phyloP scores from a whole-genome alignment of 352 stramenopile species.

The Pythium sp. region DNA sequence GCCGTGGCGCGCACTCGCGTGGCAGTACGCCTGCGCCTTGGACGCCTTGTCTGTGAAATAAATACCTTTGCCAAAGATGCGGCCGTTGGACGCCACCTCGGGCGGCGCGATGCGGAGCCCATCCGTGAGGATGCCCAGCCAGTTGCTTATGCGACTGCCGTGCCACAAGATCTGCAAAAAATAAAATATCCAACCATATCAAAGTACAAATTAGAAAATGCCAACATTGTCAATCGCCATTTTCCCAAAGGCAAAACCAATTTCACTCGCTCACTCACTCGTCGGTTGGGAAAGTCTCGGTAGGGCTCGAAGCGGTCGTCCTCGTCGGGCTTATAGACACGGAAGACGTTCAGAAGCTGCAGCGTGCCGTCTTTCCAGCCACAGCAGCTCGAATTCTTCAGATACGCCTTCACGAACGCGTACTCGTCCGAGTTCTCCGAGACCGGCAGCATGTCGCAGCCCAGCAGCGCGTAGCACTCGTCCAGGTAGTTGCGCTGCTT shows the following conservation, averaged over 20 bases:
- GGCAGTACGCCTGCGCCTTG: conserved; percentile 68
- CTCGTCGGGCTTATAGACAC: conserved; percentile 51
- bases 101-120: conserved; percentile 78
- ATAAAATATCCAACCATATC: background rate
- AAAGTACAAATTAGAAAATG: background rate
- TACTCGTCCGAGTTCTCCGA: conserved; percentile 42
- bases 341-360: conserved; percentile 59
- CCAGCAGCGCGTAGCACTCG: conserved; percentile 52
- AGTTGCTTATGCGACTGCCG: conserved; percentile 82
- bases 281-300: conserved; percentile 44
- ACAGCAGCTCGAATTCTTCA: conserved; percentile 72
- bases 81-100: conserved; percentile 70
- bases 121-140: conserved; percentile 76
- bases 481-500: conserved; percentile 57
- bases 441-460: conserved; percentile 48
- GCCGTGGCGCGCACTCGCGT: conserved; percentile 33
- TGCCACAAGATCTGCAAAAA: conserved; percentile 81
- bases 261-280: conserved; percentile 23
- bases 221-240: background rate
- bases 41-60: conserved; percentile 89
- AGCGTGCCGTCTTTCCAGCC: conserved; percentile 48
- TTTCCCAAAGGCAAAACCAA: background rate
- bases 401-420: conserved; percentile 60
- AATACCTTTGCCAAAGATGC: conserved; percentile 79
- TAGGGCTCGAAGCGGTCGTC: conserved; percentile 53